These are phyloP conservation scores for Hyaloraphidium curvatum DNA, from an alignment of 192 early-diverging fungal species.

Conservation along the genomic window DNA sequence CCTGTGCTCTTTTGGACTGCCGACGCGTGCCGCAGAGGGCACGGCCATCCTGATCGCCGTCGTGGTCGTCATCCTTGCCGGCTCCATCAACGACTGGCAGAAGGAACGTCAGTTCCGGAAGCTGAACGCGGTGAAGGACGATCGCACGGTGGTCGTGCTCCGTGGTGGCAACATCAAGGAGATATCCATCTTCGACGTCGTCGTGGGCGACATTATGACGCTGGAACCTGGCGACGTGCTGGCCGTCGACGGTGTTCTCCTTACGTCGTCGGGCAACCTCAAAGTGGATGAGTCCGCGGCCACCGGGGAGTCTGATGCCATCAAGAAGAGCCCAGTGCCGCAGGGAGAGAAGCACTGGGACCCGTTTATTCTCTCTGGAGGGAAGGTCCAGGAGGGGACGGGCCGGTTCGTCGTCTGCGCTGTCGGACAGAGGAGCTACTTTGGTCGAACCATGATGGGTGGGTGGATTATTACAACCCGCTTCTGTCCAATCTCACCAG, in stretches of 20 bases:
- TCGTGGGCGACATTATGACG: conserved; percentile 75
- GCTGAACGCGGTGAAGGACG: conserved; percentile 17
- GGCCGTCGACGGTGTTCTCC: conserved; percentile 73
- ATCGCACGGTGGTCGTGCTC: conserved; percentile 24
- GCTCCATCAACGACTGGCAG: conserved; percentile 53
- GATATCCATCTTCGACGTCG: conserved; percentile 56
- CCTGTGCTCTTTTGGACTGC: no score
- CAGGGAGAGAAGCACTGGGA: not conserved
- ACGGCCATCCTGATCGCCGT: conserved; percentile 68
- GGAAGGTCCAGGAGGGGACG: conserved; percentile 74
- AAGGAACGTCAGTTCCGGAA: conserved; percentile 33
- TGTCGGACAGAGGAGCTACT: conserved; percentile 67
- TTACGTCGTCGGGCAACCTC: conserved; percentile 53
- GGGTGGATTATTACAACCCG: not conserved
- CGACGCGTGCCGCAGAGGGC: not conserved
- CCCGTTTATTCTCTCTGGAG: conserved; percentile 84
- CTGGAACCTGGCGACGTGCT: conserved; percentile 81
- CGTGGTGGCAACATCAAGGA: conserved; percentile 54
- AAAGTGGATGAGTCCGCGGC: conserved; percentile 71
- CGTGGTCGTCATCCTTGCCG: conserved; percentile 72
- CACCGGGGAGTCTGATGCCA: conserved; percentile 75
- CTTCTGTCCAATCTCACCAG: not conserved
- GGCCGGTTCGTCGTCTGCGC: conserved; percentile 66
- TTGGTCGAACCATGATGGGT: conserved; percentile 65
- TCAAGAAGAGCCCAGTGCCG: conserved; percentile 39